Percentiles rank a stretch among this genome's conserved stretches.
phyloP scores from a whole-genome alignment of 2,329 filamentous ascomycete species.

The Exophiala oligosperma region DNA sequence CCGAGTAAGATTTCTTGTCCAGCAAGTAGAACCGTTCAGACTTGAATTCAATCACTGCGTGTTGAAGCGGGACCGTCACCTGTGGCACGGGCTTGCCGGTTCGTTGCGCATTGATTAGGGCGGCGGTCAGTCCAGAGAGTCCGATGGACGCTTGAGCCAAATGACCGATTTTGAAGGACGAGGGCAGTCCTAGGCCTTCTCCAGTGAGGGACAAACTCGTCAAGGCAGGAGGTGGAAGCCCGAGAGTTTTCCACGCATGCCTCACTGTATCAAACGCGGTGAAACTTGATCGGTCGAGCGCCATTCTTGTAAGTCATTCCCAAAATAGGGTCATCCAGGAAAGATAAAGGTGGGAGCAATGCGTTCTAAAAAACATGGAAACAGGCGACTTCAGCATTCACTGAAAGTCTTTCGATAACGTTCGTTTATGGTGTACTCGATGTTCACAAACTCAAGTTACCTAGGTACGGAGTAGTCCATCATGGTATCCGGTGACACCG shows the following conservation, averaged over 20 bases:
- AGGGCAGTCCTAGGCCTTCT: constrained; percentile 36
- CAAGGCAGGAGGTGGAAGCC: neutral
- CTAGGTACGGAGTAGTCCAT: no score
- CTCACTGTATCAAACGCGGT: neutral
- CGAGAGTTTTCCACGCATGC: constrained; percentile 4
- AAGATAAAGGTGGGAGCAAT: no score
- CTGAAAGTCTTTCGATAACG: no score
- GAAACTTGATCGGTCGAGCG: neutral
- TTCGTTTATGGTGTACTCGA: no score
- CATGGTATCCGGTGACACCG: no score
- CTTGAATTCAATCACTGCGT: constrained; percentile 55
- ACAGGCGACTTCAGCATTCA: no score
- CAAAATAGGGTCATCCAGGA: no score
- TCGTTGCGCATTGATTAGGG: constrained; percentile 45
- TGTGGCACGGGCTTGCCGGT: constrained; percentile 33
- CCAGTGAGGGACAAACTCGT: neutral
- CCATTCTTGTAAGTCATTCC: neutral
- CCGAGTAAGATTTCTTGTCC: constrained; percentile 36
- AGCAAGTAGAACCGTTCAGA: constrained; percentile 54
- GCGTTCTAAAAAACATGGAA: no score
- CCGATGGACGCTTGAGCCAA: constrained; percentile 56
- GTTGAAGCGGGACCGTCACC: constrained; percentile 46
- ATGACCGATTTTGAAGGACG: constrained; percentile 56
- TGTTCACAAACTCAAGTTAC: no score
- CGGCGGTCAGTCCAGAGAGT: constrained; percentile 52